A percentile compares a stretch with the other conserved stretches of the same genome.
Evolutionary conservation across 2,329 filamentous ascomycete genomes (phyloP).

Genomic region (Sphaerulina musiva): DNA sequence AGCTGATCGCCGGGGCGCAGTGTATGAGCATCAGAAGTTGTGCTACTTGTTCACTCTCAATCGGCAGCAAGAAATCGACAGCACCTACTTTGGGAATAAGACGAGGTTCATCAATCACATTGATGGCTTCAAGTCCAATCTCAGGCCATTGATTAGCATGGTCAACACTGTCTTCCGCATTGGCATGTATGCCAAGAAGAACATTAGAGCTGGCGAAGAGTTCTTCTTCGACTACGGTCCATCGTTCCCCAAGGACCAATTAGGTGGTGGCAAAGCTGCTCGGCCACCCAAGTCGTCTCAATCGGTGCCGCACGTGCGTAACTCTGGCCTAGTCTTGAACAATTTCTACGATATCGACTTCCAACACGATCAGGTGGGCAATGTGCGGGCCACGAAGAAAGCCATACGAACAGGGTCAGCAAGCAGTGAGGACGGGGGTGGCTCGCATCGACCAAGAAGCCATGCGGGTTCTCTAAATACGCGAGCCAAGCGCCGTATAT

Average conservation of each 20-base stretch:
- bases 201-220: constrained; percentile 67
- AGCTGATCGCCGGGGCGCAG: constrained; percentile 61
- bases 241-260: constrained; percentile 25
- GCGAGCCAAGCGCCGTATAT: not conserved
- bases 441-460: not conserved
- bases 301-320: constrained; percentile 23
- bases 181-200: constrained; percentile 61
- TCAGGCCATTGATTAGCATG: constrained; percentile 61
- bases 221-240: constrained; percentile 73
- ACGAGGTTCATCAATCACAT: constrained; percentile 80
- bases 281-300: constrained; percentile 8
- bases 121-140: constrained; percentile 49
- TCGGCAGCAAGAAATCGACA: constrained; percentile 55
- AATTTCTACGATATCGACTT: constrained; percentile 24
- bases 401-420: constrained; percentile 3
- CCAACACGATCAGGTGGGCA: constrained; percentile 19
- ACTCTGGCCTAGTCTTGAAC: constrained; percentile 15
- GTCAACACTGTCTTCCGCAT: constrained; percentile 70
- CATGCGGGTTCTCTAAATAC: not conserved
- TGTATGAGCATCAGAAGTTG: constrained; percentile 54
- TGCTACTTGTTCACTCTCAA: constrained; percentile 58
- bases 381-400: constrained; percentile 17
- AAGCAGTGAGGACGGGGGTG: constrained; percentile 13
- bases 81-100: constrained; percentile 70
- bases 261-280: constrained; percentile 21